Percentiles rank a stretch among this genome's conserved stretches.
These are phyloP conservation scores for Primulina tabacum DNA, from an alignment of 257 asterid genomes.

Conservation along the genomic window DNA sequence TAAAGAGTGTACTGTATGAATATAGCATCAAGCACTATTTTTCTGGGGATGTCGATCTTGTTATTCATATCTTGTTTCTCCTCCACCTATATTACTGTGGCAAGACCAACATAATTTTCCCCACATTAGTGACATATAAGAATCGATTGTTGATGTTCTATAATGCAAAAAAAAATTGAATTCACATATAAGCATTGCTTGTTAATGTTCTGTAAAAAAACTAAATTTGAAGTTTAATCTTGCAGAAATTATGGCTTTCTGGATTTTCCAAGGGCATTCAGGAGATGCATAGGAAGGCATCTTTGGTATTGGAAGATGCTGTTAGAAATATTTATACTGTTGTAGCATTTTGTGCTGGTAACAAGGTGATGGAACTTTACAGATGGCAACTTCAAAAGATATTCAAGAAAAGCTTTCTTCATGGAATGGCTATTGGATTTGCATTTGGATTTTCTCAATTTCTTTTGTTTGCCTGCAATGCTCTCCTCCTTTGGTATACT, in stretches of 20 bases:
- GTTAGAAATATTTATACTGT: slow-evolving; percentile 96
- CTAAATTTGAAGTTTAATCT: slow-evolving; percentile 16
- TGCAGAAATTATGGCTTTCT: slow-evolving; percentile 99
- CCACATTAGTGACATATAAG: too few relatives aligned
- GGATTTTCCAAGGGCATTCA: slow-evolving; percentile 99
- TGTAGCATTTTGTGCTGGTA: slow-evolving; percentile 98
- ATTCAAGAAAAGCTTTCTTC: slow-evolving; percentile 90
- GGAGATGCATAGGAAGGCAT: slow-evolving; percentile 99
- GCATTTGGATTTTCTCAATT: slow-evolving; percentile 97
- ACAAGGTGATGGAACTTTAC: slow-evolving; percentile 98
- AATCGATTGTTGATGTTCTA: too few relatives aligned
- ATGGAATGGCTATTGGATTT: slow-evolving; percentile 96
- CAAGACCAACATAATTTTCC: too few relatives aligned
- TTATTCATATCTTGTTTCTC: too few relatives aligned
- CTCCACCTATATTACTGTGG: too few relatives aligned
- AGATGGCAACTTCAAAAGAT: slow-evolving; percentile 73
- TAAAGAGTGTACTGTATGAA: too few relatives aligned
- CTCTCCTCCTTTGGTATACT: slow-evolving; percentile 95
- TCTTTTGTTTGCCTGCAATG: slow-evolving; percentile 97
- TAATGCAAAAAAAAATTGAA: too few relatives aligned
- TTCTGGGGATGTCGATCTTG: too few relatives aligned
- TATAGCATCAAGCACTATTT: too few relatives aligned
- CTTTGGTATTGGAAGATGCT: slow-evolving; percentile 95
- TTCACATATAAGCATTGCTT: too few relatives aligned
- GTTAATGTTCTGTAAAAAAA: not conserved